These are phyloP conservation scores for Salix caprea DNA, from an alignment of 345 rosid genomes.

Conservation along the genomic window DNA sequence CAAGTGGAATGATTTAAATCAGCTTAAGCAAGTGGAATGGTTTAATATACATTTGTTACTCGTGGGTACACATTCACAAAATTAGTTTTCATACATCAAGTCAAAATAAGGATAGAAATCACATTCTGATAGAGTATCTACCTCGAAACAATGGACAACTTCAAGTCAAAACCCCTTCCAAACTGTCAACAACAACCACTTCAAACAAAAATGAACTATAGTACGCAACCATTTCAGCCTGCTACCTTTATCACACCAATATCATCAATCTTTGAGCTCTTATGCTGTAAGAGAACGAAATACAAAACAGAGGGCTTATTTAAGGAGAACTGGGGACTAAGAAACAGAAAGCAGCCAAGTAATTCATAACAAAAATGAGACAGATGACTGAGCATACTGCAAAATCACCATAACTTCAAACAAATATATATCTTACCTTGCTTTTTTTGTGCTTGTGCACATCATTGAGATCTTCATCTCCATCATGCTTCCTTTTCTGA, in stretches of 20 bases:
- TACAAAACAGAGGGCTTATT: conserved; percentile 6
- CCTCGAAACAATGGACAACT: conserved; percentile 47
- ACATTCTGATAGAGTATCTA: conserved; percentile 25
- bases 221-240: conserved; percentile 49
- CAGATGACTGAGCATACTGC: background rate
- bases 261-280: conserved; percentile 83
- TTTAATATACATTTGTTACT: background rate
- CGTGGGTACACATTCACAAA: background rate
- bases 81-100: background rate
- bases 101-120: background rate
- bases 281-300: conserved; percentile 53
- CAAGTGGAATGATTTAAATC: background rate
- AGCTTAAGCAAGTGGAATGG: background rate
- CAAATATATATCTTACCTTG: conserved; percentile 55
- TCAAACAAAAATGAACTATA: conserved; percentile 29
- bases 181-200: conserved; percentile 43
- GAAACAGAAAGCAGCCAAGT: background rate
- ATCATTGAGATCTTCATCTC: conserved; percentile 84
- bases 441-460: conserved; percentile 83
- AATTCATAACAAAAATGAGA: conserved; percentile 2
- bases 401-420: background rate
- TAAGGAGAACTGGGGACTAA: background rate
- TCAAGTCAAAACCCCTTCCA: conserved; percentile 48
- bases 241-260: conserved; percentile 83
- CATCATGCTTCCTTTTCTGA: conserved; percentile 97